phyloP scores from a whole-genome alignment of 2,329 filamentous ascomycete genomes.

The Alternaria arborescens region DNA sequence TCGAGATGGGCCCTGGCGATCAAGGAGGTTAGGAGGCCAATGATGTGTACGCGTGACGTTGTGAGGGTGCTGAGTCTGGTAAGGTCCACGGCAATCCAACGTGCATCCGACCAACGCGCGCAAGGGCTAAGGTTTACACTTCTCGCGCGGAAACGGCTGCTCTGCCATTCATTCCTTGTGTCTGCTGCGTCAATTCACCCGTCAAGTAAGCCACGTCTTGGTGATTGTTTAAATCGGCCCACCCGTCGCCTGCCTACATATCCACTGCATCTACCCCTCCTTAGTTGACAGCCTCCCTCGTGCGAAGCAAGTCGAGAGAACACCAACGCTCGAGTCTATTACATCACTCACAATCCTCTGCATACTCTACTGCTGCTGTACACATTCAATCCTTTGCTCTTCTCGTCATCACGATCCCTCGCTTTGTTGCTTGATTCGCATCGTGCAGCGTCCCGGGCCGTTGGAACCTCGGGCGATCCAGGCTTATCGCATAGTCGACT shows the following conservation, averaged over 20 bases:
- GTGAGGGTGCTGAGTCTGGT: constrained; percentile 27
- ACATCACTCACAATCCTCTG: constrained; percentile 11
- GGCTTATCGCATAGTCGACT: constrained; percentile 43
- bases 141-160: constrained; percentile 25
- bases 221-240: constrained; percentile 39
- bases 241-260: constrained; percentile 39
- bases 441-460: constrained; percentile 28
- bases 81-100: constrained; percentile 39
- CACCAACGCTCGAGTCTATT: constrained; percentile 18
- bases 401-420: not conserved
- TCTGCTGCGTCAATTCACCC: constrained; percentile 27
- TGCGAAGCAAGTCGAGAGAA: constrained; percentile 8
- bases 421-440: constrained; percentile 15
- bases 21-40: constrained; percentile 25
- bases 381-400: not conserved
- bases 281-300: constrained; percentile 32
- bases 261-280: constrained; percentile 48
- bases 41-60: constrained; percentile 46
- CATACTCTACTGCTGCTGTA: not conserved
- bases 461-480: constrained; percentile 45
- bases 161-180: constrained; percentile 21
- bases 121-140: constrained; percentile 16
- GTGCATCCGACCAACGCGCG: constrained; percentile 9
- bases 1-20: constrained; percentile 36
- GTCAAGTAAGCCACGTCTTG: constrained; percentile 37